Evolutionary conservation across 108 stramenopile species (phyloP).

Genomic region (Nitzschia sp.): DNA sequence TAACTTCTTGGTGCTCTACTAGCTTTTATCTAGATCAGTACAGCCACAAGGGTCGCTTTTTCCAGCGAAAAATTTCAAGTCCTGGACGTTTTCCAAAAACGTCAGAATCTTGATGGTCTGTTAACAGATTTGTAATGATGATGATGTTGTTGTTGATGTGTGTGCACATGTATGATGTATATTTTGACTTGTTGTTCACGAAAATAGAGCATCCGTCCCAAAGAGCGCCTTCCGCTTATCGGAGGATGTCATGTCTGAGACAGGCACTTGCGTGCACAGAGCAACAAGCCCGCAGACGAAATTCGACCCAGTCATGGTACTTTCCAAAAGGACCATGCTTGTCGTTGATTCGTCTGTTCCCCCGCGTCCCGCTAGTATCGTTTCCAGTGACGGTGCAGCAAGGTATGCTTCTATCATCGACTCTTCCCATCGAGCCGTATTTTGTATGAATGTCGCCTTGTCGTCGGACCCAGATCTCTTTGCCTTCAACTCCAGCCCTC

Average conservation of each 20-base stretch:
- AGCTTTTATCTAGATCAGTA: background rate
- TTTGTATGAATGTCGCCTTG: constrained; percentile 15
- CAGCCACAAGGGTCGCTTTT: background rate
- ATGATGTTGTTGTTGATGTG: background rate
- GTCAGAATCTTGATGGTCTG: constrained; percentile 4
- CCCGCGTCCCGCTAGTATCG: constrained; percentile 35
- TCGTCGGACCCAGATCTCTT: constrained; percentile 6
- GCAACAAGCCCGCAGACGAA: constrained; percentile 67
- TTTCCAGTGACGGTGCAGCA: constrained; percentile 47
- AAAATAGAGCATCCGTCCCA: constrained; percentile 79
- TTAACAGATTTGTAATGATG: background rate
- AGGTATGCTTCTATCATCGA: constrained; percentile 43
- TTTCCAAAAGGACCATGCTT: constrained; percentile 46
- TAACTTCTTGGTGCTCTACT: constrained; percentile 5
- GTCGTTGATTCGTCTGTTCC: constrained; percentile 6
- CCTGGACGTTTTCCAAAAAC: constrained; percentile 25
- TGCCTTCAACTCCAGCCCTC: constrained; percentile 24
- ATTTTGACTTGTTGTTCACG: constrained; percentile 39
- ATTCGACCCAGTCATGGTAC: constrained; percentile 41
- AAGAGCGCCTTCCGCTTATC: constrained; percentile 78
- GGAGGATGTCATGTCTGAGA: constrained; percentile 42
- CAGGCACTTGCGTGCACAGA: constrained; percentile 42
- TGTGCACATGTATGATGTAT: constrained; percentile 7
- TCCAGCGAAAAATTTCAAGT: constrained; percentile 19
- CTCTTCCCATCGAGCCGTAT: constrained; percentile 47